These are phyloP conservation scores for Massarina eburnea DNA, from an alignment of 2,329 filamentous ascomycete species.

Conservation along the genomic window DNA sequence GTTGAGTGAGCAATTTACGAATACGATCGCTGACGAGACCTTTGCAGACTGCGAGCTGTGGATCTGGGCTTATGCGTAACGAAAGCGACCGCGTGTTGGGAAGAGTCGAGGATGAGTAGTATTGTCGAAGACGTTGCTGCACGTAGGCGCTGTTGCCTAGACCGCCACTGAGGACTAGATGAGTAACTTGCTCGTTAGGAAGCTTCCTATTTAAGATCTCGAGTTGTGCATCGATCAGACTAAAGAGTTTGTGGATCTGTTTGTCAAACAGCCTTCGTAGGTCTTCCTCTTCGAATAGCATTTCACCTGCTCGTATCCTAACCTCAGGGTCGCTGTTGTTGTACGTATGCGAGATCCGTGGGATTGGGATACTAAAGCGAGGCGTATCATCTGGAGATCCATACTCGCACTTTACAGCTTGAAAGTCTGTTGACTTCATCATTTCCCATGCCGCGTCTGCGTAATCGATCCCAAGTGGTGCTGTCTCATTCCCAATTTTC, in stretches of 20 bases:
- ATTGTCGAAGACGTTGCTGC: slow-evolving; percentile 35
- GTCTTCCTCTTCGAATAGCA: slow-evolving; percentile 37
- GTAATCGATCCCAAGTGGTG: slow-evolving; percentile 30
- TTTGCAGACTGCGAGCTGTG: slow-evolving; percentile 58
- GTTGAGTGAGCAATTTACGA: slow-evolving; percentile 48
- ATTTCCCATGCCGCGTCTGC: slow-evolving; percentile 45
- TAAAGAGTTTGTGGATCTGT: slow-evolving; percentile 39
- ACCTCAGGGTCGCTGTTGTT: slow-evolving; percentile 31
- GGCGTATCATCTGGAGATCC: slow-evolving; percentile 41
- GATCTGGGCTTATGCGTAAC: slow-evolving; percentile 48
- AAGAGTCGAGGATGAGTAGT: slow-evolving; percentile 31
- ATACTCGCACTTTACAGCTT: slow-evolving; percentile 46
- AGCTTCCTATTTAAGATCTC: slow-evolving; percentile 29
- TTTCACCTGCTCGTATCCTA: slow-evolving; percentile 37
- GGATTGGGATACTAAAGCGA: slow-evolving; percentile 40
- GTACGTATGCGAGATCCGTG: slow-evolving; percentile 34
- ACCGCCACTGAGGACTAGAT: slow-evolving; percentile 48
- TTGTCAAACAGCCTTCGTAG: slow-evolving; percentile 39
- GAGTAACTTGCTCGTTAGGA: slow-evolving; percentile 30
- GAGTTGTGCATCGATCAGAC: slow-evolving; percentile 40
- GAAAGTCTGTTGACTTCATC: slow-evolving; percentile 45
- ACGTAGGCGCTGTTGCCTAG: slow-evolving; percentile 48
- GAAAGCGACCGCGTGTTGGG: slow-evolving; percentile 27
- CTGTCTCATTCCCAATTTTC: slow-evolving; percentile 25
- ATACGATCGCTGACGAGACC: slow-evolving; percentile 56